These are phyloP conservation scores for Pistacia vera DNA, from an alignment of 345 rosid genomes.

Conservation along the genomic window DNA sequence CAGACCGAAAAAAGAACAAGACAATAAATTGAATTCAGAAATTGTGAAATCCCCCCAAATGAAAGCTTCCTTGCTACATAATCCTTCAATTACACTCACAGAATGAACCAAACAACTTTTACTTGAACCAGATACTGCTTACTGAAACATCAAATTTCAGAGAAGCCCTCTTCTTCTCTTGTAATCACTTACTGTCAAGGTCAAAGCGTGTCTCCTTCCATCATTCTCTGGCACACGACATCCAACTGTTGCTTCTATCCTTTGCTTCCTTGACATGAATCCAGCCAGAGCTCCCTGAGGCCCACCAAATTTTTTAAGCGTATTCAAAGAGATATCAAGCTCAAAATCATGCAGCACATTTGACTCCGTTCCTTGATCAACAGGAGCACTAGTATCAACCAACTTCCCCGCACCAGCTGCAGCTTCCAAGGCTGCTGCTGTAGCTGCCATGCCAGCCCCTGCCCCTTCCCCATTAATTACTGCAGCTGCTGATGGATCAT, in stretches of 20 bases:
- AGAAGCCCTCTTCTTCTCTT: slow-evolving; percentile 98
- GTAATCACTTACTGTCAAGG: slow-evolving; percentile 95
- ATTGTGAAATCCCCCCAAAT: not conserved
- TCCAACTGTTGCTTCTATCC: slow-evolving; percentile 89
- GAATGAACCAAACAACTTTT: not conserved
- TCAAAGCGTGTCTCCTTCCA: slow-evolving; percentile 81
- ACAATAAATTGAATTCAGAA: not conserved
- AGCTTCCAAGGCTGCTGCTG: slow-evolving; percentile 85
- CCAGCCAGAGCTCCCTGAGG: slow-evolving; percentile 81
- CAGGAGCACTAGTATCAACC: slow-evolving; percentile 90
- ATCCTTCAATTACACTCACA: not conserved
- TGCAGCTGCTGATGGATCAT: slow-evolving; percentile 26
- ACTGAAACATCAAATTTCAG: slow-evolving; percentile 30
- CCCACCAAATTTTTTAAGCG: slow-evolving; percentile 78
- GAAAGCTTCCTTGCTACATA: not conserved
- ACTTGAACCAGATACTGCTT: not conserved
- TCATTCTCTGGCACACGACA: slow-evolving; percentile 79
- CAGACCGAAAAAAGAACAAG: not conserved
- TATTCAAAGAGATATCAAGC: slow-evolving; percentile 62
- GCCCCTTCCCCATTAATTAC: slow-evolving; percentile 31
- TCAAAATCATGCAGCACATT: slow-evolving; percentile 79
- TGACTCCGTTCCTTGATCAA: slow-evolving; percentile 81
- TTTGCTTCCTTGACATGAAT: slow-evolving; percentile 91
- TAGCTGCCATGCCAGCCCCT: slow-evolving; percentile 60
- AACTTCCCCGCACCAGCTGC: slow-evolving; percentile 98